These are phyloP conservation scores for Calocybe indica DNA, from an alignment of 768 basidiomycete species.

Conservation along the genomic window DNA sequence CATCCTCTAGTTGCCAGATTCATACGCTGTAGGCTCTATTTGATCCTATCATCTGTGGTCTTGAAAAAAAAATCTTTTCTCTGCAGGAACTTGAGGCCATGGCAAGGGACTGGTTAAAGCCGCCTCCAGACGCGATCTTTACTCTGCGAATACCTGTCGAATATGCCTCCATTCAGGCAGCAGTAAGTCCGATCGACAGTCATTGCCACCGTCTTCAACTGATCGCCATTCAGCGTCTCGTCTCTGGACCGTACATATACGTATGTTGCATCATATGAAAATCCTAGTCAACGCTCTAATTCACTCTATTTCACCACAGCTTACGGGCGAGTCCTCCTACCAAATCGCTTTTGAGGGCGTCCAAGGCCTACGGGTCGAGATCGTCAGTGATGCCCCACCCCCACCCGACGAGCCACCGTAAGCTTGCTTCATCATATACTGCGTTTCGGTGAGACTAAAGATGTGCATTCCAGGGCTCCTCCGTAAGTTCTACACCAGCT, in stretches of 20 bases:
- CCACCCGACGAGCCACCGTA: constrained; percentile 82
- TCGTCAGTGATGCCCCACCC: constrained; percentile 79
- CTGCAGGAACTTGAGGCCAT: constrained; percentile 72
- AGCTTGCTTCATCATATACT: constrained; percentile 25
- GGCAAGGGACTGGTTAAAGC: constrained; percentile 83
- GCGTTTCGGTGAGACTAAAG: constrained; percentile 15
- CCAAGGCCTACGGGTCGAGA: constrained; percentile 79
- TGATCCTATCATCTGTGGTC: background rate
- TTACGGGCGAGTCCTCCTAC: constrained; percentile 82
- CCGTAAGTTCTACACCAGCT: constrained; percentile 29
- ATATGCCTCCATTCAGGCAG: constrained; percentile 78
- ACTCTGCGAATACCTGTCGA: constrained; percentile 81
- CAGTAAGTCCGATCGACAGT: constrained; percentile 41
- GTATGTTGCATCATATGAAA: constrained; percentile 33
- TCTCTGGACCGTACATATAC: constrained; percentile 81
- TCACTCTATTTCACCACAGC: constrained; percentile 31
- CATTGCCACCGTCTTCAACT: constrained; percentile 11
- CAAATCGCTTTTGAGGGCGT: constrained; percentile 85
- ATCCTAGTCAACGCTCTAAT: constrained; percentile 2
- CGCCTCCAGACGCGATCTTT: constrained; percentile 74
- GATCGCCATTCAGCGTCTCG: constrained; percentile 50
- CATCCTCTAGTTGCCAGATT: constrained; percentile 6
- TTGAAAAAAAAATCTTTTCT: background rate
- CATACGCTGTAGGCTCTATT: constrained; percentile 2
- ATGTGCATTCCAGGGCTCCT: constrained; percentile 30